phyloP scores from a whole-genome alignment of 177 flowering plant species.

The Vitis hybrid region DNA sequence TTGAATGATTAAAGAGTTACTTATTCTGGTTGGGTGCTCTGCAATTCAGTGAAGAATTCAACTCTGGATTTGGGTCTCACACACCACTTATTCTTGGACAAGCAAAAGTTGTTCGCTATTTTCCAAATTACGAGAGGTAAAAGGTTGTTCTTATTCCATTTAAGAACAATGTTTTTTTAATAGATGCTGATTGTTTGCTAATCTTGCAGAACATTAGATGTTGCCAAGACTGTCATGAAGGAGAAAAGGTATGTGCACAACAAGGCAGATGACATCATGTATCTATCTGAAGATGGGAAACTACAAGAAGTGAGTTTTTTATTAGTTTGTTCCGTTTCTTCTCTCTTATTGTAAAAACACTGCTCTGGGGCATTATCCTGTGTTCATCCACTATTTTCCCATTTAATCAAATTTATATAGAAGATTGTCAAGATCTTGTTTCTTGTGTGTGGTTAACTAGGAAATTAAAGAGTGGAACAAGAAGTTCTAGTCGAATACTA shows the following conservation, averaged over 20 bases:
- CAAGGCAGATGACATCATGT: conserved; percentile 53
- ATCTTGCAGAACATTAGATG: conserved; percentile 58
- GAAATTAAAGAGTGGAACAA: no score
- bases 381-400: no score
- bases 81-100: conserved; percentile 92
- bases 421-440: no score
- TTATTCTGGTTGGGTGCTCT: conserved; percentile 8
- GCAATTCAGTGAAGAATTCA: conserved; percentile 77
- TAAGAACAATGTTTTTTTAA: neutral
- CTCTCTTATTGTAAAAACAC: neutral
- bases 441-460: no score
- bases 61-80: conserved; percentile 94
- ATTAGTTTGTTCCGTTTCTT: neutral
- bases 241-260: conserved; percentile 56
- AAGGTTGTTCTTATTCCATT: neutral
- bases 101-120: conserved; percentile 90
- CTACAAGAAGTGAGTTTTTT: conserved; percentile 59
- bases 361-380: no score
- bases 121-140: conserved; percentile 77
- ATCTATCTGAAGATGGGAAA: conserved; percentile 60
- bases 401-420: no score
- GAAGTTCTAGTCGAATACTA: no score
- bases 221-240: conserved; percentile 62
- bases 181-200: conserved; percentile 12
- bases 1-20: neutral